A percentile compares a stretch with the other conserved stretches of the same genome.
Evolutionary conservation across 257 asterid genomes (phyloP).

Genomic region (Coffea eugenioides): DNA sequence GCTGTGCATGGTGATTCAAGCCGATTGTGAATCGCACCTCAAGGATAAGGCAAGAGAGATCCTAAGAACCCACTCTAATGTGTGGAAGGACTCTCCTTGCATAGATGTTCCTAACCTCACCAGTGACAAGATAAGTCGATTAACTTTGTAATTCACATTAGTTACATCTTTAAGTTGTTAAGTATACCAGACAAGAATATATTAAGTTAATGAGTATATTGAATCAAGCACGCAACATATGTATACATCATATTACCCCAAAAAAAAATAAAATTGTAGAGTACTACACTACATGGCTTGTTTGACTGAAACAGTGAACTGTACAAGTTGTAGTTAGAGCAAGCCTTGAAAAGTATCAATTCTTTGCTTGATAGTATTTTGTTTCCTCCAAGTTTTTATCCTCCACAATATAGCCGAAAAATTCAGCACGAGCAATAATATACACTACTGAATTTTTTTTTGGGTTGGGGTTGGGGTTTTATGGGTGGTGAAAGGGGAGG

Average conservation of each 20-base stretch:
- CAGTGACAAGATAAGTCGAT: conserved; percentile 12
- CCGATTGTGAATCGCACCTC: conserved; percentile 22
- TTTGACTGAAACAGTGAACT: no score
- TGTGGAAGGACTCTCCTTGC: conserved; percentile 56
- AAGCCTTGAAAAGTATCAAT: not conserved
- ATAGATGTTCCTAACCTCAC: conserved; percentile 36
- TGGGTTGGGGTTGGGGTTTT: no score
- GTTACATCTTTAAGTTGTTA: not conserved
- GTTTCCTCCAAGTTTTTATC: not conserved
- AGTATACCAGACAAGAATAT: not conserved
- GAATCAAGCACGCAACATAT: not conserved
- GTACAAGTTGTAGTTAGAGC: not conserved
- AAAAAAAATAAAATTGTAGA: not conserved
- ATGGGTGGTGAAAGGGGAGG: no score
- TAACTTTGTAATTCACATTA: not conserved
- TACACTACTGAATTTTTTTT: no score
- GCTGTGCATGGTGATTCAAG: conserved; percentile 54
- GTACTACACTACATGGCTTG: not conserved
- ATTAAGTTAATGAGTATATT: not conserved
- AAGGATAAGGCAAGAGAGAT: conserved; percentile 54
- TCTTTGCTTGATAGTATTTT: not conserved
- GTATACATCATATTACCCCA: no score
- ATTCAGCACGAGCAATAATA: no score
- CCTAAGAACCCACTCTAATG: conserved; percentile 37
- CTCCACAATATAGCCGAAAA: no score